A percentile compares a stretch with the other conserved stretches of the same genome.
These are phyloP conservation scores for Ustilago cynodontis DNA, from an alignment of 1,284 basidiomycete species.

Conservation along the genomic window DNA sequence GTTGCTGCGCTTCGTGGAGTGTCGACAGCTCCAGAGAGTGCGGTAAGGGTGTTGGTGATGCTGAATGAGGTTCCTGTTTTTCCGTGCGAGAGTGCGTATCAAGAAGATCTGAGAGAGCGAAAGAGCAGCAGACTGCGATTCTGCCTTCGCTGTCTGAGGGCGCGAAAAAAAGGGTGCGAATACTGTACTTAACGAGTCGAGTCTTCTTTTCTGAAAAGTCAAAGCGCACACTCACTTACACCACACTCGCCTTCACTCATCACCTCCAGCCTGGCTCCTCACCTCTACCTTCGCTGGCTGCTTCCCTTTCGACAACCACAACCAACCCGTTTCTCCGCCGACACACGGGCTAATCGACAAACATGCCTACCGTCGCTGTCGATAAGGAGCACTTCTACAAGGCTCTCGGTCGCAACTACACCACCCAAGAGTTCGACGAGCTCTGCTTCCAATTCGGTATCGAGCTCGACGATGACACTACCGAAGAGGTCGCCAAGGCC, in stretches of 20 bases:
- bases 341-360: neutral
- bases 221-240: constrained; percentile 8
- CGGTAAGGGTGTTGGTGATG: too few species aligned
- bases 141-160: neutral
- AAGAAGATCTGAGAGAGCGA: constrained; percentile 22
- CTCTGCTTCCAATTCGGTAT: constrained; percentile 97
- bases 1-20: neutral
- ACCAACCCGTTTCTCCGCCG: neutral
- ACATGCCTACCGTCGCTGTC: constrained; percentile 93
- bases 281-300: neutral
- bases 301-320: neutral
- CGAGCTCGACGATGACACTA: constrained; percentile 98
- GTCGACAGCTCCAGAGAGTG: too few species aligned
- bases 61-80: neutral
- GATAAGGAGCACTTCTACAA: constrained; percentile 95
- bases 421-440: constrained; percentile 85
- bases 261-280: neutral
- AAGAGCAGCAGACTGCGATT: neutral
- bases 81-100: constrained; percentile 15
- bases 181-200: too few species aligned
- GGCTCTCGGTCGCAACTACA: constrained; percentile 84
- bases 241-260: too few species aligned
- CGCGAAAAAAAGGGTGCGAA: constrained; percentile 10
- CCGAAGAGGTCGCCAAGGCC: constrained; percentile 83
- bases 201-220: constrained; percentile 2